Conservation (phyloP, 108 stramenopile species). For the Cyclostephanos tholiformis region DNA sequence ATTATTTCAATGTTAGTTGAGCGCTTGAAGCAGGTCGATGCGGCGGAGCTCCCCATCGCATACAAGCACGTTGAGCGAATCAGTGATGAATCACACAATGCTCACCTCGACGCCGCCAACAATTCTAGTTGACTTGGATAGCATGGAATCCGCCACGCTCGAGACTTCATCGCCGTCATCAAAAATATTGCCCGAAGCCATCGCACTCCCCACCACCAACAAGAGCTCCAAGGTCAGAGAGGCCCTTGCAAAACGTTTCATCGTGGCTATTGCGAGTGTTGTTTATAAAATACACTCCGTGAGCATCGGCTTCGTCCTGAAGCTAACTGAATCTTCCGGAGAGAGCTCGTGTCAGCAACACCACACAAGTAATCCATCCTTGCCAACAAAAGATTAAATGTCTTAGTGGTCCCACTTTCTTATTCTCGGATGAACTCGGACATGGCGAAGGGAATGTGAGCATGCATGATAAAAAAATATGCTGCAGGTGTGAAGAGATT, state of each 20-base stretch:
- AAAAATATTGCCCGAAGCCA: constrained; percentile 8
- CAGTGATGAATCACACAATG: constrained; percentile 11
- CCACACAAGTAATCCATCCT: too few species aligned
- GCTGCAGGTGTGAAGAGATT: too few species aligned
- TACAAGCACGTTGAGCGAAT: background rate
- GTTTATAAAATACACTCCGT: background rate
- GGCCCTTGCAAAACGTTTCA: background rate
- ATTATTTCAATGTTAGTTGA: background rate
- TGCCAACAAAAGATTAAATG: too few species aligned
- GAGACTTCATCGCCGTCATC: constrained; percentile 1
- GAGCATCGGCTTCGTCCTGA: background rate
- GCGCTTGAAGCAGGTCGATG: constrained; percentile 3
- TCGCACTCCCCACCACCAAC: background rate
- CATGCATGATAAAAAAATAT: too few species aligned
- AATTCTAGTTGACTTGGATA: constrained; percentile 8
- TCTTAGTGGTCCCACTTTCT: too few species aligned
- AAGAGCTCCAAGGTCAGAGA: background rate
- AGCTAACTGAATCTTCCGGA: too few species aligned
- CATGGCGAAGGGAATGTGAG: too few species aligned
- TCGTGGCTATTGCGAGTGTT: background rate
- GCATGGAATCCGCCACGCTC: background rate
- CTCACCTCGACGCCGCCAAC: constrained; percentile 14
- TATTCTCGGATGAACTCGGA: too few species aligned
- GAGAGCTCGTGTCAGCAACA: too few species aligned
- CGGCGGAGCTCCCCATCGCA: background rate